Evolutionary conservation across 2,329 filamentous ascomycete species (phyloP), one percentile per base, ranked within the genome.

Genomic region (Fusarium vanettenii): DNA sequence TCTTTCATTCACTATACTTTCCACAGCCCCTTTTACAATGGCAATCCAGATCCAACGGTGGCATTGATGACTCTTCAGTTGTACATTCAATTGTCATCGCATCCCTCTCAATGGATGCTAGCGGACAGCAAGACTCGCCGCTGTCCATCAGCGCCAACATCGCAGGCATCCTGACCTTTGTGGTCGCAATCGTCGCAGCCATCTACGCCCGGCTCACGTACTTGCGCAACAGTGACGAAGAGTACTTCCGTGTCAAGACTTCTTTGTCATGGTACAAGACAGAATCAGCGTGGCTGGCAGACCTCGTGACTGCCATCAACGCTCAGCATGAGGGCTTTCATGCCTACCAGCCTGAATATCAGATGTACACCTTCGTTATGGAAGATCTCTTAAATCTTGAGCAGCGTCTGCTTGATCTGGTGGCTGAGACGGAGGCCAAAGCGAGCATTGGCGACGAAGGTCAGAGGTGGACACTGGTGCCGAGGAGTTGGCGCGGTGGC

Each of bases 261-360:
- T 84, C 83, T 5, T 79, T 87, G 8, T 84, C 81, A 9, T 87
- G 86, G 85, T 88, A 84, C 77, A 88, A 87, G 75, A 87, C 85
- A 0, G 86, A 87, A 77, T 85, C 84, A 4, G 79, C 81, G 7
- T 88, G 84, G 83, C 82, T 88, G 16, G 77, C 82, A 4, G 84
- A 86, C 62, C 82, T 87, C 1, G 77, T 86, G 35, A 77, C 77
- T 20, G 81, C 80, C 22, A 76, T 80, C 56, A 76, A 78, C 18
- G 72, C 75, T 2, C 76, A 79, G 61, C 71, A 79, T 6, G 72
- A 80, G 20, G 61, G 74, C 16, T 76, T 77, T 16, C 69, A 76
- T 27, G 56, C 66, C 8, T 69, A 76, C 18, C 80, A 80, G 56
- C 80, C 81, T n/a, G 84, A 87, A 69, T 82, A 84, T 63, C 82